A percentile compares a stretch with the other conserved stretches of the same genome.
Evolutionary conservation across 2,329 filamentous ascomycete genomes (phyloP).

Genomic region (Sporothrix brunneoviolacea): DNA sequence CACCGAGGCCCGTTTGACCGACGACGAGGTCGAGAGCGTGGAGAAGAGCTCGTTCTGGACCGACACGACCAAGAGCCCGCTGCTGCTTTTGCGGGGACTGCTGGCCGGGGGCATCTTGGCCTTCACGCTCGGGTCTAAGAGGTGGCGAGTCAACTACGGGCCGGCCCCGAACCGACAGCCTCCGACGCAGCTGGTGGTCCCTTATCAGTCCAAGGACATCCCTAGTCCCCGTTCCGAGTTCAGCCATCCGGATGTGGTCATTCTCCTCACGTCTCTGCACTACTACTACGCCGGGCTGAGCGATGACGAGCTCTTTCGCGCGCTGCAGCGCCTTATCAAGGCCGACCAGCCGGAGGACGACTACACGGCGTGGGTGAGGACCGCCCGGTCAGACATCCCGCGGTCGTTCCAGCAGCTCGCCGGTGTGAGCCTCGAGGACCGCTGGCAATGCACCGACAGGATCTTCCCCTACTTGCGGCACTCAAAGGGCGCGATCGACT

Average conservation of each 20-base stretch:
- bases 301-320: conserved; percentile 40
- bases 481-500: conserved; percentile 53
- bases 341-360: conserved; percentile 46
- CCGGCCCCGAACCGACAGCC: conserved; percentile 37
- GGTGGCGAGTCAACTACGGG: conserved; percentile 62
- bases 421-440: conserved; percentile 55
- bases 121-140: conserved; percentile 49
- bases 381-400: conserved; percentile 29
- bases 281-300: conserved; percentile 52
- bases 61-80: conserved; percentile 24
- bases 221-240: conserved; percentile 53
- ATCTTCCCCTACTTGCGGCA: conserved; percentile 49
- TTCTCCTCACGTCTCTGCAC: conserved; percentile 47
- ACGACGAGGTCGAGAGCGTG: conserved; percentile 27
- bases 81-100: conserved; percentile 49
- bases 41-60: conserved; percentile 34
- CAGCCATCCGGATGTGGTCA: conserved; percentile 53
- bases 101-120: conserved; percentile 48
- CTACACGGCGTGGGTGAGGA: conserved; percentile 43
- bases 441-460: conserved; percentile 34
- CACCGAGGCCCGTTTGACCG: conserved; percentile 25
- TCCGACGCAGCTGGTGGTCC: conserved; percentile 45
- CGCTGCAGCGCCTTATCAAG: conserved; percentile 40
- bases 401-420: conserved; percentile 33
- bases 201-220: conserved; percentile 52